Percentiles rank a stretch among this genome's conserved stretches.
phyloP scores from a whole-genome alignment of 2,329 filamentous ascomycete species.

The Penicillium aurantiogriseum region DNA sequence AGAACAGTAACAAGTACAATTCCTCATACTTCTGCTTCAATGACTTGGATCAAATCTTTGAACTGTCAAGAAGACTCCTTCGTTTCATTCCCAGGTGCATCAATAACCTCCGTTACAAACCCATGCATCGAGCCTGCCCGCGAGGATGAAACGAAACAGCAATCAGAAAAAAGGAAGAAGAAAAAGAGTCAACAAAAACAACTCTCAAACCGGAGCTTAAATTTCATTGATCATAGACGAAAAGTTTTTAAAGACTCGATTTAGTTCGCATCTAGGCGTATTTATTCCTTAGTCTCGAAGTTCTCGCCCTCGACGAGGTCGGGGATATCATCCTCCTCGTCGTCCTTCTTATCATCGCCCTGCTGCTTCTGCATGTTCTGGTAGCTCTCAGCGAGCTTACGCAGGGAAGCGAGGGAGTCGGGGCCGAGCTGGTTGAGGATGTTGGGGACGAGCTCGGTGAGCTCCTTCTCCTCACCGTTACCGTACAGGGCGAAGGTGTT shows the following conservation, averaged over 20 bases:
- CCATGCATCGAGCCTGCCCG: neutral
- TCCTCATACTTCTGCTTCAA: neutral
- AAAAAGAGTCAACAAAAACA: constrained; percentile 4
- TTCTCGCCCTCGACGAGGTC: constrained; percentile 95
- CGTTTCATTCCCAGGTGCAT: neutral
- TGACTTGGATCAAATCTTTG: neutral
- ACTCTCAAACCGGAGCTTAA: constrained; percentile 15
- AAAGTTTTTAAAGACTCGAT: constrained; percentile 16
- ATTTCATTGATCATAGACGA: constrained; percentile 26
- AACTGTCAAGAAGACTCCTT: neutral
- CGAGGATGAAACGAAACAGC: neutral
- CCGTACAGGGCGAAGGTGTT: constrained; percentile 99
- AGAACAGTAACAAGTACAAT: neutral
- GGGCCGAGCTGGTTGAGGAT: constrained; percentile 99
- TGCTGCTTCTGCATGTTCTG: constrained; percentile 97
- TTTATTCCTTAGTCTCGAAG: constrained; percentile 97
- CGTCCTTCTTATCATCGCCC: constrained; percentile 71
- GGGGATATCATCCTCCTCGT: constrained; percentile 85
- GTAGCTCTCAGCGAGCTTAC: constrained; percentile 99
- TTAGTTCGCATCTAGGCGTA: constrained; percentile 8
- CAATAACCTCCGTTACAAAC: neutral
- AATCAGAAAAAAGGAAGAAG: neutral
- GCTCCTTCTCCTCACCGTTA: constrained; percentile 98
- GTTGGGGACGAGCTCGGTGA: constrained; percentile 97
- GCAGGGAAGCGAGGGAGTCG: constrained; percentile 93